These are phyloP conservation scores for Sclerotiophoma versabilis DNA, from an alignment of 2,329 filamentous ascomycete genomes.

Conservation along the genomic window DNA sequence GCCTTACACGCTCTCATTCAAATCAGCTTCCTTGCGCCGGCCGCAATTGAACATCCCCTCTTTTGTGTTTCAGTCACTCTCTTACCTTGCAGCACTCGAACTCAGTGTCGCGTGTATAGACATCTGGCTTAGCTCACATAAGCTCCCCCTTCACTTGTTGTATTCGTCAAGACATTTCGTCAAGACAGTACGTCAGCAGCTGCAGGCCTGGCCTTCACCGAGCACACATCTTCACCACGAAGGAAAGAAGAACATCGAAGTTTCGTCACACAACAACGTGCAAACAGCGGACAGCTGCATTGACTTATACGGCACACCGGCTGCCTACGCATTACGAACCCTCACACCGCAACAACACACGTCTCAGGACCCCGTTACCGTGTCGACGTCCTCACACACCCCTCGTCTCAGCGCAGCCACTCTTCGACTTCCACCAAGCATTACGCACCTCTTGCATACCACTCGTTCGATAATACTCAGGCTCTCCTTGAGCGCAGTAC, in stretches of 20 bases:
- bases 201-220: constrained; percentile 3
- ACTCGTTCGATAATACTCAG: constrained; percentile 22
- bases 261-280: constrained; percentile 20
- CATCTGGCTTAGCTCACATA: constrained; percentile 27
- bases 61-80: constrained; percentile 32
- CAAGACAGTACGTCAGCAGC: constrained; percentile 1
- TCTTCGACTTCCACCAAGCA: constrained; percentile 12
- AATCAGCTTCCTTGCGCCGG: constrained; percentile 34
- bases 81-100: constrained; percentile 37
- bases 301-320: constrained; percentile 18
- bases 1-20: constrained; percentile 21
- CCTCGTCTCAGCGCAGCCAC: constrained; percentile 34
- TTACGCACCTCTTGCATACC: constrained; percentile 12
- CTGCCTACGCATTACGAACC: constrained; percentile 27
- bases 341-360: constrained; percentile 27
- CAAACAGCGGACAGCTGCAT: constrained; percentile 19
- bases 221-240: not conserved
- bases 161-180: not conserved
- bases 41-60: constrained; percentile 22
- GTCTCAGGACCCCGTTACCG: constrained; percentile 33
- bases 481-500: constrained; percentile 10
- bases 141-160: constrained; percentile 10
- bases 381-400: constrained; percentile 29
- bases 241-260: not conserved
- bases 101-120: constrained; percentile 19